These are phyloP conservation scores for Aspergillus sp. DNA, from an alignment of 2,329 filamentous ascomycete genomes.

Conservation along the genomic window DNA sequence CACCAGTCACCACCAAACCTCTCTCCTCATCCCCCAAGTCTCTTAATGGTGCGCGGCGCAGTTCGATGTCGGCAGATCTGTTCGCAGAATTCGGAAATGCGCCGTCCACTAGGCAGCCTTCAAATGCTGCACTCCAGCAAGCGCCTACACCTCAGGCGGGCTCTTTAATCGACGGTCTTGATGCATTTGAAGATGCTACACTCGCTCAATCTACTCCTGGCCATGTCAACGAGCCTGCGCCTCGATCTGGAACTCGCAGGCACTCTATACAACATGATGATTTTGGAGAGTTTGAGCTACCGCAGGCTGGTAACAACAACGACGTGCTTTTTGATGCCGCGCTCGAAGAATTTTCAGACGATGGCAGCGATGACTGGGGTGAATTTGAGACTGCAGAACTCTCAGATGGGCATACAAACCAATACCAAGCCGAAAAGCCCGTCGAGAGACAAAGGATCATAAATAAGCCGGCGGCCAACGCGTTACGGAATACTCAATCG, in stretches of 20 bases:
- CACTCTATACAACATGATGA: conserved; percentile 15
- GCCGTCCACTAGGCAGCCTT: conserved; percentile 19
- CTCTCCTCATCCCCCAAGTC: not conserved
- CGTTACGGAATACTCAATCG: not conserved
- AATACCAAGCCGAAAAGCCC: not conserved
- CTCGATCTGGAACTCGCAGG: not conserved
- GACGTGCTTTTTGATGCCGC: conserved; percentile 67
- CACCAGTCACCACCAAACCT: not conserved
- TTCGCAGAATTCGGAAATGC: conserved; percentile 51
- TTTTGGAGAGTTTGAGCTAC: conserved; percentile 11
- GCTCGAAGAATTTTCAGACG: conserved; percentile 26
- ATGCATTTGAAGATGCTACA: conserved; percentile 21
- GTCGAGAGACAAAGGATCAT: not conserved
- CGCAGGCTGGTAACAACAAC: conserved; percentile 27
- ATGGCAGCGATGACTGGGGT: conserved; percentile 46
- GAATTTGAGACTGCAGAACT: conserved; percentile 42
- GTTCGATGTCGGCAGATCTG: conserved; percentile 54
- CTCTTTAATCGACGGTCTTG: conserved; percentile 25
- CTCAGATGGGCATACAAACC: conserved; percentile 9
- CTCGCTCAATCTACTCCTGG: conserved; percentile 12
- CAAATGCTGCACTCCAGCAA: conserved; percentile 11
- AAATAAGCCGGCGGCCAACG: not conserved
- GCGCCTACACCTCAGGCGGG: conserved; percentile 12
- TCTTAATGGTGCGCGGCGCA: not conserved
- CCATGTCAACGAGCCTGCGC: not conserved